A percentile compares a stretch with the other conserved stretches of the same genome.
Evolutionary conservation across 1,284 basidiomycete genomes (phyloP).

Genomic region (Exobasidium cylindrosporum): DNA sequence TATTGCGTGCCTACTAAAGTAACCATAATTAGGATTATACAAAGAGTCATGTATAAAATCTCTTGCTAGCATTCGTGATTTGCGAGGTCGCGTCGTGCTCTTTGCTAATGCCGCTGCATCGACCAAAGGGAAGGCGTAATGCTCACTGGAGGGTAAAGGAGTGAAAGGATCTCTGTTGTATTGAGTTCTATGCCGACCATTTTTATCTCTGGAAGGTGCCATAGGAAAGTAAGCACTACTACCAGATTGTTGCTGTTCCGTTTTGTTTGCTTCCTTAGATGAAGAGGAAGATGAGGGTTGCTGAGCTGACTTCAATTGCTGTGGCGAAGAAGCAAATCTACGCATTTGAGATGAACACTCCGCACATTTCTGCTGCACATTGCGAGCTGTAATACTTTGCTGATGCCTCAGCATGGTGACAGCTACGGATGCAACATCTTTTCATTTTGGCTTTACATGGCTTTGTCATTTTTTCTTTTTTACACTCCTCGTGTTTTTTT

Average conservation of each 20-base stretch:
- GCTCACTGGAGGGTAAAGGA: slow-evolving; percentile 36
- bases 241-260: no score
- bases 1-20: slow-evolving; percentile 65
- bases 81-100: slow-evolving; percentile 60
- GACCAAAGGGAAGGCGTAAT: slow-evolving; percentile 41
- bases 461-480: no score
- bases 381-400: background rate
- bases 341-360: background rate
- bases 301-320: no score
- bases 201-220: slow-evolving; percentile 1
- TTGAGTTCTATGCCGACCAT: slow-evolving; percentile 38
- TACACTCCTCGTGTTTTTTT: background rate
- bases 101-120: slow-evolving; percentile 29
- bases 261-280: no score
- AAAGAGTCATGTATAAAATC: slow-evolving; percentile 96
- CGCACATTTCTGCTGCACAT: background rate
- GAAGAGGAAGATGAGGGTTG: no score
- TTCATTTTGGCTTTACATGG: no score
- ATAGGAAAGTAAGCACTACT: background rate
- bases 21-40: slow-evolving; percentile 96
- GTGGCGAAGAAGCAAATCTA: background rate
- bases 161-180: slow-evolving; percentile 54
- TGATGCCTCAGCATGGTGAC: background rate
- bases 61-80: slow-evolving; percentile 87
- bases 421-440: no score